Evolutionary conservation across 305 asterid species (phyloP), one percentile per base, ranked within the genome.

Genomic region (Striga hermonthica): DNA sequence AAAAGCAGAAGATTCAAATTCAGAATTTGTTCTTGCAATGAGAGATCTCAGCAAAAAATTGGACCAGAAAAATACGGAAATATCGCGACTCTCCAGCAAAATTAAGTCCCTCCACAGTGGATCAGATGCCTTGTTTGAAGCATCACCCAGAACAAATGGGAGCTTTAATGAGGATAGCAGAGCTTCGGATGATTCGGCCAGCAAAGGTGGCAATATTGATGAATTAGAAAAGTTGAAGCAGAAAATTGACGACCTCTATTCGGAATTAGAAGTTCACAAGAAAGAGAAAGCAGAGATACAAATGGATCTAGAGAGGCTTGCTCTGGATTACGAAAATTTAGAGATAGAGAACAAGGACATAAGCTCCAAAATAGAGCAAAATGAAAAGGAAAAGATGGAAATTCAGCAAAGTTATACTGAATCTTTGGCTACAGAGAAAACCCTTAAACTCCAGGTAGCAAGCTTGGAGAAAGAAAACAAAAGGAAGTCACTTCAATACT

Each of bases 1-100:
- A 79, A 81, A 87, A 75, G 74, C 90, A 13, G 96, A 92, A 77
- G 98, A 92, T 75, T 85, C 91, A 15, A 85, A 89, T 79, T 87
- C 96, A 45, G 98, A 92, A 78, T 80, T 81, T 44, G 88, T 89
- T 75, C 86, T 89, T 31, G 77, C 91, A 60, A 71, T 87, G 76
- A 79, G 88, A 73, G 98, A 89, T 78, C 95, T 89, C 65, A 82
- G 68, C 75, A 83, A 81, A 65, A 81, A 74, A 74, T 68, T 92
- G 82, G 89, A 87, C 60, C 84, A 81, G 64, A 92, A 87, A 71
- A 76, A 86, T 70, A 60, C 74, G 80, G 95, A 89, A 64, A 78
- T 84, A 53, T 74, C 84, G 70, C 77, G 74, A 73, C 92, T 86
- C 75, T 76, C 95, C 63, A 71, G 54, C 71, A 82, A 81, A 80